Evolutionary conservation across 768 basidiomycete genomes (phyloP).

Genomic region (Calocera viscosa): DNA sequence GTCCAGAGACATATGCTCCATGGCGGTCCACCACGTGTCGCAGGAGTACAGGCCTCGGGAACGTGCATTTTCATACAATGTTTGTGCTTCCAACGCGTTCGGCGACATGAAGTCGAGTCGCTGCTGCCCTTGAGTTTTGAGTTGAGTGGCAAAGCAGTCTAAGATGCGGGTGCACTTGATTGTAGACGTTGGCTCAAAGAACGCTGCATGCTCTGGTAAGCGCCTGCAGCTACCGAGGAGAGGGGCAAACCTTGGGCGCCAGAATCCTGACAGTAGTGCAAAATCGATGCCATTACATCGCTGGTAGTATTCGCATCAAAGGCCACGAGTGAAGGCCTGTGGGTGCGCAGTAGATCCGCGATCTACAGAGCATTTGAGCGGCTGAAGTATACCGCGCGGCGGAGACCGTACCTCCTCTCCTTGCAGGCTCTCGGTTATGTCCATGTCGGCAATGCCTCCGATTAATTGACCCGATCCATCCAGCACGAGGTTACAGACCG

Average conservation of each 20-base stretch:
- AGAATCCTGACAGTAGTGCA: conserved; percentile 38
- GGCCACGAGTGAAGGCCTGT: conserved; percentile 48
- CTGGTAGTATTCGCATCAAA: conserved; percentile 65
- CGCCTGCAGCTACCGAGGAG: conserved; percentile 7
- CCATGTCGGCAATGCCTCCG: conserved; percentile 90
- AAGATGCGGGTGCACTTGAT: conserved; percentile 63
- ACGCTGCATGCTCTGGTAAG: conserved; percentile 35
- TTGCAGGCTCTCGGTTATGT: conserved; percentile 37
- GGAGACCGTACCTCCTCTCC: conserved; percentile 33
- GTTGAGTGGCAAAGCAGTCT: conserved; percentile 32
- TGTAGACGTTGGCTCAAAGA: conserved; percentile 92
- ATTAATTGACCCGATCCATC: conserved; percentile 57
- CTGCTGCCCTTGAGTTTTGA: conserved; percentile 3
- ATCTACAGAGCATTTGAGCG: conserved; percentile 32
- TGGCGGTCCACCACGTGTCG: conserved; percentile 50
- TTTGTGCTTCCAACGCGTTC: conserved; percentile 66
- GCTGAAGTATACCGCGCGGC: not conserved
- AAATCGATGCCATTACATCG: conserved; percentile 38
- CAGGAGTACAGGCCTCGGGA: conserved; percentile 37
- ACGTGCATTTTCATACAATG: conserved; percentile 10
- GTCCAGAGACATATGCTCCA: conserved; percentile 55
- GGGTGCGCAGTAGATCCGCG: conserved; percentile 35
- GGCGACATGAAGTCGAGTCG: conserved; percentile 69
- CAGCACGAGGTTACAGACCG: conserved; percentile 79
- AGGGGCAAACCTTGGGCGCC: conserved; percentile 31